A percentile compares a stretch with the other conserved stretches of the same genome.
phyloP scores from a whole-genome alignment of 495 filamentous ascomycete species.

The Penicillium canescens region DNA sequence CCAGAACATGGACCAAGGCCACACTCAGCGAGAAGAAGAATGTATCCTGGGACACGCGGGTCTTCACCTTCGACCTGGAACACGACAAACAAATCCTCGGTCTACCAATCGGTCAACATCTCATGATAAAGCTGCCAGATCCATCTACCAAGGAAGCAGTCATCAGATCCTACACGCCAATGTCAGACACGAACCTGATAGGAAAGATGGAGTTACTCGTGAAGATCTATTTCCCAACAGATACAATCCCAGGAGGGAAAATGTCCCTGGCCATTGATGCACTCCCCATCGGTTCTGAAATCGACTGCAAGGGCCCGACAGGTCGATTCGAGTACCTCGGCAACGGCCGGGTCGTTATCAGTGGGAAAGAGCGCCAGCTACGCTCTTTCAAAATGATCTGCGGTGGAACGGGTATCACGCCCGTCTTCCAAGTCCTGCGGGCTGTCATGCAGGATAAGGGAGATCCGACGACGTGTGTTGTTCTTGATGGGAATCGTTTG shows the following conservation, averaged over 20 bases:
- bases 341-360: constrained; percentile 62
- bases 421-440: constrained; percentile 84
- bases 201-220: constrained; percentile 75
- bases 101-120: constrained; percentile 84
- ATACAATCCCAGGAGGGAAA: constrained; percentile 63
- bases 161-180: constrained; percentile 87
- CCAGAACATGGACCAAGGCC: constrained; percentile 69
- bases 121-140: constrained; percentile 82
- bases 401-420: constrained; percentile 86
- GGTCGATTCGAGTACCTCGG: constrained; percentile 85
- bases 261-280: constrained; percentile 84
- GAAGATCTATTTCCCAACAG: constrained; percentile 78
- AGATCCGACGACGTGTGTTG: constrained; percentile 63
- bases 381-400: constrained; percentile 85
- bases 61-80: constrained; percentile 82
- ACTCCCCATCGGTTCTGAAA: constrained; percentile 64
- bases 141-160: constrained; percentile 64
- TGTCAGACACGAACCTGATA: constrained; percentile 60
- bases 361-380: constrained; percentile 58
- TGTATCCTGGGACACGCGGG: constrained; percentile 78
- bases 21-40: constrained; percentile 62
- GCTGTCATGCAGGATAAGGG: constrained; percentile 65
- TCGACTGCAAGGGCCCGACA: constrained; percentile 90
- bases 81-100: constrained; percentile 70
- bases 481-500: constrained; percentile 78